Conservation (phyloP, 768 basidiomycete genomes). For the Lactarius psammicola region DNA sequence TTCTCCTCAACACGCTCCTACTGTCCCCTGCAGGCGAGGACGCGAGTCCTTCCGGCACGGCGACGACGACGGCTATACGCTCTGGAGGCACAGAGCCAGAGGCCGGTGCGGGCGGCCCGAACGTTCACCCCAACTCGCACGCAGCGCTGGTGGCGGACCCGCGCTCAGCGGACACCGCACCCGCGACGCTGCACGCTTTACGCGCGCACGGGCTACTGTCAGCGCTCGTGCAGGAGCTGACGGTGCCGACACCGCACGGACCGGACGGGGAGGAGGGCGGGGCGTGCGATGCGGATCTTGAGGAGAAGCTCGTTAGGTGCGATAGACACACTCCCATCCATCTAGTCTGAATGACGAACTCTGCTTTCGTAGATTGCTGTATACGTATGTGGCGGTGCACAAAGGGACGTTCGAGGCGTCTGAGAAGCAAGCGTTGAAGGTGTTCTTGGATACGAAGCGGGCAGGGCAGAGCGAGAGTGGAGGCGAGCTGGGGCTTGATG, state of each 20-base stretch:
- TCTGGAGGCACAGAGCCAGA: constrained; percentile 26
- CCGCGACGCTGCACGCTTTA: constrained; percentile 50
- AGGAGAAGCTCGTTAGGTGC: constrained; percentile 61
- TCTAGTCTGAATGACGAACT: neutral
- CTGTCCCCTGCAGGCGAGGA: constrained; percentile 42
- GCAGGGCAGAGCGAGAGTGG: neutral
- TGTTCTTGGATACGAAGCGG: constrained; percentile 17
- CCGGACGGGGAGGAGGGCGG: constrained; percentile 65
- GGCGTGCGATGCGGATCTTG: constrained; percentile 56
- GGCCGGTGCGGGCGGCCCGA: constrained; percentile 45
- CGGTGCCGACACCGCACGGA: constrained; percentile 59
- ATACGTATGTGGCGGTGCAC: constrained; percentile 27
- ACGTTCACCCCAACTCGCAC: constrained; percentile 73
- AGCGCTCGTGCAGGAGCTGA: constrained; percentile 51
- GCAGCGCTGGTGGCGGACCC: constrained; percentile 60
- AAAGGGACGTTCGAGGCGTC: constrained; percentile 19
- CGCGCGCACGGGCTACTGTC: constrained; percentile 45
- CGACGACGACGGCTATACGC: constrained; percentile 22
- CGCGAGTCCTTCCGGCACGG: too few relatives aligned
- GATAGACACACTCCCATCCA: neutral
- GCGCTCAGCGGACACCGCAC: constrained; percentile 50
- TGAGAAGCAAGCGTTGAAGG: constrained; percentile 17
- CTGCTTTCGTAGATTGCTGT: constrained; percentile 15
- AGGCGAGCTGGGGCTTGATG: constrained; percentile 14
- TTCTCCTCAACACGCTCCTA: constrained; percentile 72